Percentiles rank a stretch among this genome's conserved stretches.
Conservation (phyloP, 768 basidiomycete genomes). For the Russula ochroleuca region DNA sequence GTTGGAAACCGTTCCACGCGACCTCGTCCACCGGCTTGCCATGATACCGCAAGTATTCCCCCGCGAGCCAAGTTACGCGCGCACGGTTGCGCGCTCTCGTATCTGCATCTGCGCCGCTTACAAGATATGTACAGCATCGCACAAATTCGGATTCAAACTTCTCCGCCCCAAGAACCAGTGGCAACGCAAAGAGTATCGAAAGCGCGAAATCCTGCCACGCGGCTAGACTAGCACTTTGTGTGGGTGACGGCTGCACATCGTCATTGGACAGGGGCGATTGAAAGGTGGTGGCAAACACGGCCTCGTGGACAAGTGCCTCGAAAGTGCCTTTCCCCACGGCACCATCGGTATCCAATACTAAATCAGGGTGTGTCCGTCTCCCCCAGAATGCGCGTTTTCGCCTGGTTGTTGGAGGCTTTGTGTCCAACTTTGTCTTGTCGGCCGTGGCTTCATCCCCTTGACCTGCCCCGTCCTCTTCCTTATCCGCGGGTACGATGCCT, state of each 20-base stretch:
- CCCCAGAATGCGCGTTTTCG: constrained; percentile 78
- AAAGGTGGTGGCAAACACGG: constrained; percentile 74
- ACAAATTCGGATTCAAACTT: constrained; percentile 69
- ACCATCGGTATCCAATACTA: constrained; percentile 42
- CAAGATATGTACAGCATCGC: constrained; percentile 60
- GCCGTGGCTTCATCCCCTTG: constrained; percentile 30
- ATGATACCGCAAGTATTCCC: constrained; percentile 59
- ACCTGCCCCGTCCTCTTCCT: constrained; percentile 46
- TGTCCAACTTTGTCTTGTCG: constrained; percentile 36
- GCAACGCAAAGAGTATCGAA: constrained; percentile 56
- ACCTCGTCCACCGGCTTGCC: constrained; percentile 47
- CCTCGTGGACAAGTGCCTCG: constrained; percentile 78
- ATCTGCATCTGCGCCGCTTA: constrained; percentile 50
- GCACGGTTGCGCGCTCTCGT: constrained; percentile 37
- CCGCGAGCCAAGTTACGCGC: constrained; percentile 61
- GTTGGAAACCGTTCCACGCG: constrained; percentile 57
- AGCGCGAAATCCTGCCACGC: constrained; percentile 63
- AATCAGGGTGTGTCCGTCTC: constrained; percentile 65
- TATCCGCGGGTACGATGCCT: constrained; percentile 49
- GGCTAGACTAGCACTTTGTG: constrained; percentile 19
- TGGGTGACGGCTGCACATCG: constrained; percentile 19
- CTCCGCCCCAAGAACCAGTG: constrained; percentile 47
- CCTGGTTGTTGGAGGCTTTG: constrained; percentile 37
- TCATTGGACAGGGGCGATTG: constrained; percentile 15
- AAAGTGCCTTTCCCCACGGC: constrained; percentile 61